Conservation (phyloP, 108 stramenopile genomes). For the Stephanodiscus minutulus region DNA sequence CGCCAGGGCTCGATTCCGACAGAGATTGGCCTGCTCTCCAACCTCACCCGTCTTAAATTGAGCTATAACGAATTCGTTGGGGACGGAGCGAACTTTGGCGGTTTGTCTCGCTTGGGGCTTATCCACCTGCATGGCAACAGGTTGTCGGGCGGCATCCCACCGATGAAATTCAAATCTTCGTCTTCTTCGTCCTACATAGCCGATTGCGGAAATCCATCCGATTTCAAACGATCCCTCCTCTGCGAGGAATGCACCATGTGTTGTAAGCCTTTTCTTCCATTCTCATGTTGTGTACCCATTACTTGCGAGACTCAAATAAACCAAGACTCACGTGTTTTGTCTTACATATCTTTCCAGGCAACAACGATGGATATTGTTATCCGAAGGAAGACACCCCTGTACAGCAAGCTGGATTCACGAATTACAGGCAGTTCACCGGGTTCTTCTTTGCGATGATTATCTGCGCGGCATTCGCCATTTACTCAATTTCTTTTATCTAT, state of each 20-base stretch:
- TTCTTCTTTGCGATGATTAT: neutral
- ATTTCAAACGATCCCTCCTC: neutral
- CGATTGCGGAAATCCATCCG: constrained; percentile 7
- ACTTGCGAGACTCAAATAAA: too few relatives aligned
- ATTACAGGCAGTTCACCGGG: neutral
- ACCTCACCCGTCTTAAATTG: neutral
- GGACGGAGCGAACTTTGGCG: neutral
- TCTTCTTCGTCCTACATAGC: neutral
- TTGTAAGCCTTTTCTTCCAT: neutral
- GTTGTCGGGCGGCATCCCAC: constrained; percentile 8
- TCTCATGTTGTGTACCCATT: neutral
- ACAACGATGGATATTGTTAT: neutral
- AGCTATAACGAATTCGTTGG: neutral
- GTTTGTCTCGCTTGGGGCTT: neutral
- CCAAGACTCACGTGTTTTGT: neutral
- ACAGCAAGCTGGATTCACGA: neutral
- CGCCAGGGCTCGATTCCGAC: neutral
- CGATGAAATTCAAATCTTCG: neutral
- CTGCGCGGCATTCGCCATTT: neutral
- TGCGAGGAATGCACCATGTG: constrained; percentile 17
- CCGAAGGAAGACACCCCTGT: neutral
- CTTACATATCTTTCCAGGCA: neutral
- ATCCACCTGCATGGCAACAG: constrained; percentile 2
- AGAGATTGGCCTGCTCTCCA: neutral
- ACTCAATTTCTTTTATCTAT: neutral